Percentiles rank a stretch among this genome's conserved stretches.
phyloP scores from a whole-genome alignment of 2,329 filamentous ascomycete species.

The Apiospora malaysiana region DNA sequence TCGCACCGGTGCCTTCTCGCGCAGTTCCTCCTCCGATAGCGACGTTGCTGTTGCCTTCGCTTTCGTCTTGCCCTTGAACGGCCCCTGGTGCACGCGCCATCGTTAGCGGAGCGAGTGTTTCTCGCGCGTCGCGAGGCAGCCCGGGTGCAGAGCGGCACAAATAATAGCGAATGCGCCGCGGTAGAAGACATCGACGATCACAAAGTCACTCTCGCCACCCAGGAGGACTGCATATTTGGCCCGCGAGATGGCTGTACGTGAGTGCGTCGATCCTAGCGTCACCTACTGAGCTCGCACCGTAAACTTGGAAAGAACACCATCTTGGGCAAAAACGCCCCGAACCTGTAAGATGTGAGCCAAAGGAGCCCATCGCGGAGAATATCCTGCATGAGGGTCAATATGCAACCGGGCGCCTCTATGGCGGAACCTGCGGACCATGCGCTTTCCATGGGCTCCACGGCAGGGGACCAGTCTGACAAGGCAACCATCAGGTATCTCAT shows the following conservation, averaged over 20 bases:
- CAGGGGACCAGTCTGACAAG: too few species aligned
- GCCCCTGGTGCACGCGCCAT: too few species aligned
- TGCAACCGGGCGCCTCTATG: not conserved
- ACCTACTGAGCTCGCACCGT: not conserved
- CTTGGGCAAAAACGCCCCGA: not conserved
- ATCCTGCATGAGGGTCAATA: too few species aligned
- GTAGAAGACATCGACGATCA: not conserved
- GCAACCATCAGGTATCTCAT: too few species aligned
- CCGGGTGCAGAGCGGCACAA: not conserved
- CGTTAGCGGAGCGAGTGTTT: slow-evolving; percentile 6
- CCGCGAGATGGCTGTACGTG: slow-evolving; percentile 5
- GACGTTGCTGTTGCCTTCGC: not conserved
- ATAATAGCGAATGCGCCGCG: not conserved
- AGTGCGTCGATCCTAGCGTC: not conserved
- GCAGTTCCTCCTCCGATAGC: not conserved
- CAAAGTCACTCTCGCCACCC: not conserved
- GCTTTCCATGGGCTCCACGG: not conserved
- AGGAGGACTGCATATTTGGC: slow-evolving; percentile 5
- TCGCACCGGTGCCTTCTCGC: not conserved
- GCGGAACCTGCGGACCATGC: not conserved
- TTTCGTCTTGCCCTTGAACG: too few species aligned
- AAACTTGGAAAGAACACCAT: not conserved
- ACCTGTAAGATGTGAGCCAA: slow-evolving; percentile 11
- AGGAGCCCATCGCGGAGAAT: not conserved
- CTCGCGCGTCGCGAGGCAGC: slow-evolving; percentile 7